Evolutionary conservation across 441 rosid species (phyloP), one percentile per base, ranked within the genome.

Genomic region (Populus tomentosa): DNA sequence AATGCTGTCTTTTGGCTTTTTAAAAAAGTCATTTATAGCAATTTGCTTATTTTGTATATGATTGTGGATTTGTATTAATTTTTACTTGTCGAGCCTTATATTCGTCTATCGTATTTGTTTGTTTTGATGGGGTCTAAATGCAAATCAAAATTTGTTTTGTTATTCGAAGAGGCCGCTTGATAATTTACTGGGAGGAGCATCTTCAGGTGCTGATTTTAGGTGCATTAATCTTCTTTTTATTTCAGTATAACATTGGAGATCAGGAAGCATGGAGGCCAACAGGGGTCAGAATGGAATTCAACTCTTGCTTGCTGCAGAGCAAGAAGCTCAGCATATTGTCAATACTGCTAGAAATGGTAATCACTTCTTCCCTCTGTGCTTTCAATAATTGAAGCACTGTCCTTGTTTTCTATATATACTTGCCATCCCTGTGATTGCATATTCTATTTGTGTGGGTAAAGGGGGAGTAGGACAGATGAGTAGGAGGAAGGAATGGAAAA

Each of bases 271-370:
- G 97, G 97, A 88, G 23, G 77, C 91, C 42, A 79, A 20, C 81
- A 86, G 97, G 84, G 87, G 94, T 70, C 97, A 88, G 81, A 86
- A 88, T 75, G 98, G 98, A 82, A 96, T 96, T 82, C 98, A 94
- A 82, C 94, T 80, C 63, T 79, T 96, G 87, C 92, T 94, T 72
- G 90, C 93, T 84, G 96, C 98, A 13, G 97, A 95, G 78, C 94
- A 91, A 85, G 98, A 92, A 79, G 95, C 99, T 84, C 97, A 92
- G 78, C 96, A 89, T 80, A 91, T 92, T 82, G 98, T 93, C 82
- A 90, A 88, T 83, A 77, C 89, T 80, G 94, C 98, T 10, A 85
- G 97, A 82, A 88, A 35, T 63, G 86, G 98, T 93, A 75, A 75
- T 68, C 71, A 24, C 26, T 72, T 70, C 65, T 14, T 38, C 56